phyloP scores from a whole-genome alignment of 2,329 filamentous ascomycete species.

The Hortaea sp. region DNA sequence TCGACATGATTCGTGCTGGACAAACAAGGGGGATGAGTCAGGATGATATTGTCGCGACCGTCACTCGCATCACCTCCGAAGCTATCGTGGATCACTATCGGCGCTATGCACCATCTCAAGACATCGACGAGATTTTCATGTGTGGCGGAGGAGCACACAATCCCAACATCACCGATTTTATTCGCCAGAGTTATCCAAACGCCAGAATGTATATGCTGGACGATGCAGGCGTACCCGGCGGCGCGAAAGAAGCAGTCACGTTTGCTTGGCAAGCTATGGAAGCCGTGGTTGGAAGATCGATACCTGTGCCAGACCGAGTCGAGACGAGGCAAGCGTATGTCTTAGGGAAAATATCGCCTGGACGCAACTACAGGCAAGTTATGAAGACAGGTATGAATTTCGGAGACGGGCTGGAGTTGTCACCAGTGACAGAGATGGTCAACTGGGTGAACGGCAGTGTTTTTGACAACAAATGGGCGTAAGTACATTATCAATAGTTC shows the following conservation, averaged over 20 bases:
- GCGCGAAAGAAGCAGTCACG: slow-evolving; percentile 50
- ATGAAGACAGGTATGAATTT: slow-evolving; percentile 45
- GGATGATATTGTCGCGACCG: slow-evolving; percentile 47
- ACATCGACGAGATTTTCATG: slow-evolving; percentile 50
- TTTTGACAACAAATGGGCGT: slow-evolving; percentile 38
- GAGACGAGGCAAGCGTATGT: slow-evolving; percentile 44
- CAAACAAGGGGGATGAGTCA: slow-evolving; percentile 31
- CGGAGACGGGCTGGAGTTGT: slow-evolving; percentile 32
- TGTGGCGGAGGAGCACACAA: slow-evolving; percentile 51
- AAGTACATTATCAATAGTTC: background rate
- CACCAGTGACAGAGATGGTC: slow-evolving; percentile 41
- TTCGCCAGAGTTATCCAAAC: slow-evolving; percentile 40
- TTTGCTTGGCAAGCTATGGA: slow-evolving; percentile 55
- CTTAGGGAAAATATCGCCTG: slow-evolving; percentile 46
- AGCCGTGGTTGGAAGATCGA: slow-evolving; percentile 44
- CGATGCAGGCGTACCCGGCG: slow-evolving; percentile 46
- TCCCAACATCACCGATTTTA: slow-evolving; percentile 45
- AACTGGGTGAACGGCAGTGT: slow-evolving; percentile 40
- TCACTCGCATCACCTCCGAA: slow-evolving; percentile 50
- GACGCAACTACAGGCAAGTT: slow-evolving; percentile 45
- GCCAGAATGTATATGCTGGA: slow-evolving; percentile 46
- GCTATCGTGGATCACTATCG: slow-evolving; percentile 44
- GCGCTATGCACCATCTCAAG: slow-evolving; percentile 38
- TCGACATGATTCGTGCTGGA: slow-evolving; percentile 36
- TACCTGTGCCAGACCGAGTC: slow-evolving; percentile 45